Evolutionary conservation across 2,329 filamentous ascomycete genomes (phyloP).

Genomic region (Diplodia intermedia): DNA sequence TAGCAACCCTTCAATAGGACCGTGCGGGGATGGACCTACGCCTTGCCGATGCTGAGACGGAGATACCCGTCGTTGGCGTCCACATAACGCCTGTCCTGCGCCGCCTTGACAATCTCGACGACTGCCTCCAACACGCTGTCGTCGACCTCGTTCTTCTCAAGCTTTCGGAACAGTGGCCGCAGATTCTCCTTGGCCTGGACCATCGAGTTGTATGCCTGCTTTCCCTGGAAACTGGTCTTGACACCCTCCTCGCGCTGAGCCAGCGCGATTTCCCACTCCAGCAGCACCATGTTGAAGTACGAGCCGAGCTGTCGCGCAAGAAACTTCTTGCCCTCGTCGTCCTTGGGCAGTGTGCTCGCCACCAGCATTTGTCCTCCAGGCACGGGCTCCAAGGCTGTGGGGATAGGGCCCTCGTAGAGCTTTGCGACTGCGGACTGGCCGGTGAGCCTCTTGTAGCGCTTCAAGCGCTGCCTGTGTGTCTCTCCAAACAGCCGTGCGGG

Average conservation of each 20-base stretch:
- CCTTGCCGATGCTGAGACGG: constrained; percentile 90
- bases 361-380: constrained; percentile 91
- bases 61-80: constrained; percentile 97
- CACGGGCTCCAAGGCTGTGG: constrained; percentile 80
- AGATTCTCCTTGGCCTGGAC: constrained; percentile 86
- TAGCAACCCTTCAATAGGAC: not conserved
- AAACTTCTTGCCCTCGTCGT: constrained; percentile 70
- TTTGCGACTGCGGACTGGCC: constrained; percentile 53
- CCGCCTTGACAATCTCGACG: constrained; percentile 88
- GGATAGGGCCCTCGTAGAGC: constrained; percentile 79
- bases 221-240: constrained; percentile 78
- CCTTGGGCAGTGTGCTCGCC: constrained; percentile 64
- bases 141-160: constrained; percentile 82
- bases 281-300: constrained; percentile 96
- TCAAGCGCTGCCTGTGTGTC: constrained; percentile 70
- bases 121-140: constrained; percentile 81
- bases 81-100: constrained; percentile 90
- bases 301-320: constrained; percentile 88
- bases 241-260: constrained; percentile 63
- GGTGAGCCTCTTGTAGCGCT: constrained; percentile 71
- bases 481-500: constrained; percentile 84
- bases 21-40: constrained; percentile 51
- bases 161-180: constrained; percentile 85
- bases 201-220: constrained; percentile 84
- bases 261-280: constrained; percentile 83